Conservation (phyloP, 2,329 filamentous ascomycete species). For the Periglandula ipomoeae region DNA sequence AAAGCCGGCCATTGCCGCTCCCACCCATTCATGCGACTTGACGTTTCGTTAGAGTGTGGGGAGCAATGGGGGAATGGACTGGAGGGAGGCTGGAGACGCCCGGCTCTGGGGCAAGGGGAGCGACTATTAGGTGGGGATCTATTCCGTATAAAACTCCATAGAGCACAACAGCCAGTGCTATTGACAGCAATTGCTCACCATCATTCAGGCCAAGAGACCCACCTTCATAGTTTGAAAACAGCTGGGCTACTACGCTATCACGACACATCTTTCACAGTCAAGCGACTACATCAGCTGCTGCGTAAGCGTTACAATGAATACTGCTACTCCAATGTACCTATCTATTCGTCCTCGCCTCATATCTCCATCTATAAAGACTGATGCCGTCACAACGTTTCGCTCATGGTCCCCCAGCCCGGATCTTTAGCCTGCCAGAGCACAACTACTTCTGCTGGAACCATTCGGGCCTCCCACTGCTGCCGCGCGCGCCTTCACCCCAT, state of each 20-base stretch:
- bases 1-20: constrained; percentile 26
- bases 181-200: too few species aligned
- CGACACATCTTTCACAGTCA: too few species aligned
- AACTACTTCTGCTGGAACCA: neutral
- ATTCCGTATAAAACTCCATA: too few species aligned
- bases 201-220: too few species aligned
- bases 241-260: too few species aligned
- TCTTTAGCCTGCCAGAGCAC: neutral
- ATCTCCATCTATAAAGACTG: neutral
- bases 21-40: neutral
- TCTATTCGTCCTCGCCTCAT: neutral
- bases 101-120: too few species aligned
- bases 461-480: neutral
- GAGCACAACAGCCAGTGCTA: too few species aligned
- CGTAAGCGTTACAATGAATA: constrained; percentile 8
- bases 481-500: neutral
- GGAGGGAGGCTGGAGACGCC: too few species aligned
- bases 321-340: constrained; percentile 3
- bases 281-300: too few species aligned
- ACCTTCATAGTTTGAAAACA: too few species aligned
- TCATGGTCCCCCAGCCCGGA: neutral
- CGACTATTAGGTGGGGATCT: too few species aligned
- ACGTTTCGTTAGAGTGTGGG: neutral
- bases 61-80: neutral
- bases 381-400: neutral